Evolutionary conservation across 768 basidiomycete genomes (phyloP).

Genomic region (Solioccasus polychromus): DNA sequence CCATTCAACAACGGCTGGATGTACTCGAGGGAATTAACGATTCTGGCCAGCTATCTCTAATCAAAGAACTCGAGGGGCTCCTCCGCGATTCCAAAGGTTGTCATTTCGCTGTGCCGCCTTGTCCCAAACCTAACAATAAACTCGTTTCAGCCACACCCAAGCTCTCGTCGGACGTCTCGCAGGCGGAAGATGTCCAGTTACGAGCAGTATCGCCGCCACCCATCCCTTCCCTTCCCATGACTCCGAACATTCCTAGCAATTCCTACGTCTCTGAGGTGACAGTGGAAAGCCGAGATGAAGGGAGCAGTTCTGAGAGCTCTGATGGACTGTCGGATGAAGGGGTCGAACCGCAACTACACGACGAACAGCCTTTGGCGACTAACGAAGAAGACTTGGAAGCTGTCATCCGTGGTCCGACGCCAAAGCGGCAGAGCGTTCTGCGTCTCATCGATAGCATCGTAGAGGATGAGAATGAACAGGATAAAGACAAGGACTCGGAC

Average conservation of each 20-base stretch:
- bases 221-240: conserved; percentile 4
- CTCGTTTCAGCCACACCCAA: conserved; percentile 4
- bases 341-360: conserved; percentile 8
- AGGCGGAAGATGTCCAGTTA: conserved; percentile 1
- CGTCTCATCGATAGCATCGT: conserved; percentile 30
- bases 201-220: neutral
- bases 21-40: conserved; percentile 34
- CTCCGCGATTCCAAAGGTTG: conserved; percentile 30
- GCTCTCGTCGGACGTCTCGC: neutral
- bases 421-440: conserved; percentile 16
- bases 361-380: conserved; percentile 3
- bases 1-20: conserved; percentile 44
- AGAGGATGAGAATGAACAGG: conserved; percentile 20
- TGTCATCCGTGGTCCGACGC: conserved; percentile 40
- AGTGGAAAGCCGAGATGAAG: conserved; percentile 37
- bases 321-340: conserved; percentile 21
- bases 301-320: conserved; percentile 38
- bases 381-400: conserved; percentile 35
- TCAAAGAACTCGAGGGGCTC: conserved; percentile 40
- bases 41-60: conserved; percentile 28
- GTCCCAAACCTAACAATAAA: conserved; percentile 9
- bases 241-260: conserved; percentile 28
- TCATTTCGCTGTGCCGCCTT: conserved; percentile 2
- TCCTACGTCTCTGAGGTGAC: conserved; percentile 36
- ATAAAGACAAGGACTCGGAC: conserved; percentile 31